A percentile compares a stretch with the other conserved stretches of the same genome.
Evolutionary conservation across 2,329 filamentous ascomycete species (phyloP).

Genomic region (Truncatella angustata): DNA sequence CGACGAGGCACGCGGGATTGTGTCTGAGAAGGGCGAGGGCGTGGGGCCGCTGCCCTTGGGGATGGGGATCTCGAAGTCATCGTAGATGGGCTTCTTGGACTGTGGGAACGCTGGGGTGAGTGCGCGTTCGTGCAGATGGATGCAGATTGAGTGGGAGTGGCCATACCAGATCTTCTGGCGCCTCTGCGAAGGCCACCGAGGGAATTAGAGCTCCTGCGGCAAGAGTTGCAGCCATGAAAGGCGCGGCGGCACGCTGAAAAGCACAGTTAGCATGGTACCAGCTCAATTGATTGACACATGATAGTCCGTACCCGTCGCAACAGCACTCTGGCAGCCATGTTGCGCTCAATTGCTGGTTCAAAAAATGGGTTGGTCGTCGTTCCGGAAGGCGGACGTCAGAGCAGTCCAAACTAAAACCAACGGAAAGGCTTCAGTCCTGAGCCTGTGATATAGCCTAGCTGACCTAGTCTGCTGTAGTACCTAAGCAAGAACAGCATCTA

Average conservation of each 20-base stretch:
- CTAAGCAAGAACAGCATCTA: no score
- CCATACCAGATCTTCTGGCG: constrained; percentile 28
- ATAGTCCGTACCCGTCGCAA: constrained; percentile 48
- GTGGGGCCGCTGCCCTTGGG: constrained; percentile 23
- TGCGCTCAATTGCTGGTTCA: constrained; percentile 45
- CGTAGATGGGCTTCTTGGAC: constrained; percentile 76
- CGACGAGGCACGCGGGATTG: constrained; percentile 27
- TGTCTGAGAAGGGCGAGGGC: constrained; percentile 31
- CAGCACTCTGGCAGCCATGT: constrained; percentile 61
- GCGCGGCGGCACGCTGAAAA: constrained; percentile 47
- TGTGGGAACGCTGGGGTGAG: constrained; percentile 20
- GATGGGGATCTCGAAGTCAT: constrained; percentile 55
- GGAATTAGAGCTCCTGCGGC: constrained; percentile 31
- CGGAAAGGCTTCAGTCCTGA: not conserved
- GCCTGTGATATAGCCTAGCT: constrained; percentile 13
- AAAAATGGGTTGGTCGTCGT: constrained; percentile 15
- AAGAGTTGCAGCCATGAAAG: constrained; percentile 48
- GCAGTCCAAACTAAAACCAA: not conserved
- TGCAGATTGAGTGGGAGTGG: not conserved
- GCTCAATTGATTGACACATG: constrained; percentile 10
- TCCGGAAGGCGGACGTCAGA: constrained; percentile 11
- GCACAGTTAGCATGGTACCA: constrained; percentile 27
- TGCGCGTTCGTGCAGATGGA: not conserved
- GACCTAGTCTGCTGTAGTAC: no score
- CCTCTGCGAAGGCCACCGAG: constrained; percentile 46